Evolutionary conservation across 257 asterid genomes (phyloP), one percentile per base, ranked within the genome.

Genomic region (Penstemon barbatus): DNA sequence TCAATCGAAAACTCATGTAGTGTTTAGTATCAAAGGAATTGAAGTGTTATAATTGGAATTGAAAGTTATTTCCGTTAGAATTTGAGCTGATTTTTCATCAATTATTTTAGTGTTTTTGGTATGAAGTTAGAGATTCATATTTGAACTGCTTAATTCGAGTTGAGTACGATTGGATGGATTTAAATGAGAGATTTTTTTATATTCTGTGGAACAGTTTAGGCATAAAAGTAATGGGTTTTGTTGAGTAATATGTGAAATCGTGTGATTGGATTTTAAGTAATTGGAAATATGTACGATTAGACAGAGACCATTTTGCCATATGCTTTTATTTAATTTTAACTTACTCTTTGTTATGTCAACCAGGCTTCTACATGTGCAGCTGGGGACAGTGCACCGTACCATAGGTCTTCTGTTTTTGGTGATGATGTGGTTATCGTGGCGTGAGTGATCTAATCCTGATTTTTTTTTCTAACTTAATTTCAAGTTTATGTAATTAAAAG

Each of bases 341-440:
- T 62, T 37, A 37, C 43, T 42, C 63, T 72, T 57, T 70, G 51
- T 15, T 39, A 51, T 78, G 63, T 73, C 71, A 39, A 74, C 48
- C 88, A 94, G 99, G 95, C 97, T 8, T 89, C 96, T 57, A 68
- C 75, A 18, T 94, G 99, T 77, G 68, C 87, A 38, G 95, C 99
- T 46, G 99, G 99, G 59, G 96, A 94, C 62, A 86, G 96, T 85
- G 96, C 99, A 74, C 86, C 99, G 57, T 94, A 94, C 76, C 96
- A 89, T 6, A 80, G 97, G 73, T 80, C 91, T 57, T 94, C 96
- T 60, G 85, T 84, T 43, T 94, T 82, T 71, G 99, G 96, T 58
- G 97, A 93, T 71, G 99, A 93, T 75, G 96, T 93, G 44, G 99
- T 93, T 74, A 89, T 90, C 19, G 99, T 94, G 69, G 99, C 96